A percentile compares a stretch with the other conserved stretches of the same genome.
phyloP scores from a whole-genome alignment of 2,329 filamentous ascomycete species.

The Paracoccidioides brasiliensis region DNA sequence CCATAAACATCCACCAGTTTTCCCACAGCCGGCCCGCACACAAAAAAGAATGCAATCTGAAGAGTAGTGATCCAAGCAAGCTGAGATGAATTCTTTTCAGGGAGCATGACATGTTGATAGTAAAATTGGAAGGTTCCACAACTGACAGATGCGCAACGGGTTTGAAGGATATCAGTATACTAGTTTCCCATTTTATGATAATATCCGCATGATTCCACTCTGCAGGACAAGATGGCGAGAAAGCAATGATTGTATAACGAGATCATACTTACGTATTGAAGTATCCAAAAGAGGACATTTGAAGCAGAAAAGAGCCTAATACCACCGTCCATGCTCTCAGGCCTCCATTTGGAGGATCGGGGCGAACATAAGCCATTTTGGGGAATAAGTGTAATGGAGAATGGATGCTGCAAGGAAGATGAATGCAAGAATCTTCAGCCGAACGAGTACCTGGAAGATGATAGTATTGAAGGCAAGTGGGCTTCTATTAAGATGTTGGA shows the following conservation, averaged over 20 bases:
- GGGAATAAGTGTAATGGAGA: not conserved
- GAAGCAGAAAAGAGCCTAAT: not conserved
- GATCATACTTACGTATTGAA: not conserved
- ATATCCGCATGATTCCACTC: not conserved
- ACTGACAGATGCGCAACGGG: not conserved
- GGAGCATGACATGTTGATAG: conserved; percentile 3
- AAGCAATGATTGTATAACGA: not conserved
- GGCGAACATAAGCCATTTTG: not conserved
- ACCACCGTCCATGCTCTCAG: not conserved
- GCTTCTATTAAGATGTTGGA: not conserved
- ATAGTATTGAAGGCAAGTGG: not conserved
- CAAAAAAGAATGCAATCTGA: conserved; percentile 7
- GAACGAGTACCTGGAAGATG: not conserved
- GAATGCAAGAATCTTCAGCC: not conserved
- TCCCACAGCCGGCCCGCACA: conserved; percentile 4
- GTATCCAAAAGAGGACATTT: conserved; percentile 1
- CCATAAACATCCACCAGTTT: conserved; percentile 6
- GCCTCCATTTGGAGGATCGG: conserved; percentile 1
- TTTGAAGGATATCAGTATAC: not conserved
- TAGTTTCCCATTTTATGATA: not conserved
- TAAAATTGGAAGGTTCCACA: conserved; percentile 9
- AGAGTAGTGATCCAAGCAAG: conserved; percentile 7
- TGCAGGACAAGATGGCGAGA: not conserved
- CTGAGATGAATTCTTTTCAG: not conserved
- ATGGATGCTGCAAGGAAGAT: not conserved